A percentile compares a stretch with the other conserved stretches of the same genome.
Conservation (phyloP, 1,284 basidiomycete genomes). For the Ceratobasidium sp. region DNA sequence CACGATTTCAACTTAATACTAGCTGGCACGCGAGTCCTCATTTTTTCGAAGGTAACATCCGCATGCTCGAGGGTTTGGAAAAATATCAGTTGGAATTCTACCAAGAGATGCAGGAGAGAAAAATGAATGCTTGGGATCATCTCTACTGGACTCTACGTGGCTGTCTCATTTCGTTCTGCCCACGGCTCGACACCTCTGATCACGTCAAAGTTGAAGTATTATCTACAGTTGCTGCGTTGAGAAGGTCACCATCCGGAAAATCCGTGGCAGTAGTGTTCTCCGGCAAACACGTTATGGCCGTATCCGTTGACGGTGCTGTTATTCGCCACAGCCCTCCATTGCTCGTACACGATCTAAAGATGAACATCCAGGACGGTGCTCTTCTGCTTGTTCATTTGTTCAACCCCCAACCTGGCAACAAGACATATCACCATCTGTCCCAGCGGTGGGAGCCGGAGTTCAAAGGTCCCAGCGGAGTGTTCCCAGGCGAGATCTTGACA, state of each 20-base stretch:
- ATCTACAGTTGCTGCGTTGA: not conserved
- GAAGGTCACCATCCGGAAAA: not conserved
- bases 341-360: not conserved
- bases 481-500: not conserved
- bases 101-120: not conserved
- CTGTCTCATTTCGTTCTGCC: conserved; percentile 26
- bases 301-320: not conserved
- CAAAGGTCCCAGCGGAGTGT: not conserved
- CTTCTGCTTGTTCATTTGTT: conserved; percentile 7
- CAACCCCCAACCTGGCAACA: not conserved
- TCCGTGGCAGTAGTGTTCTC: not conserved
- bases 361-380: not conserved
- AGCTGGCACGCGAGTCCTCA: not conserved
- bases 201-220: too few species aligned
- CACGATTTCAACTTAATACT: too few species aligned
- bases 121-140: not conserved
- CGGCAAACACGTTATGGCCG: not conserved
- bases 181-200: too few species aligned
- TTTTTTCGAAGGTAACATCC: not conserved
- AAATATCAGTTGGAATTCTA: not conserved
- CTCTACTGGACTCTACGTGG: conserved; percentile 16
- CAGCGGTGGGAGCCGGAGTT: not conserved
- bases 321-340: not conserved
- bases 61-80: not conserved
- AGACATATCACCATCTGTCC: not conserved